A percentile compares a stretch with the other conserved stretches of the same genome.
These are phyloP conservation scores for Ambrosia artemisiifolia DNA, from an alignment of 129 eudicot genomes.

Conservation along the genomic window DNA sequence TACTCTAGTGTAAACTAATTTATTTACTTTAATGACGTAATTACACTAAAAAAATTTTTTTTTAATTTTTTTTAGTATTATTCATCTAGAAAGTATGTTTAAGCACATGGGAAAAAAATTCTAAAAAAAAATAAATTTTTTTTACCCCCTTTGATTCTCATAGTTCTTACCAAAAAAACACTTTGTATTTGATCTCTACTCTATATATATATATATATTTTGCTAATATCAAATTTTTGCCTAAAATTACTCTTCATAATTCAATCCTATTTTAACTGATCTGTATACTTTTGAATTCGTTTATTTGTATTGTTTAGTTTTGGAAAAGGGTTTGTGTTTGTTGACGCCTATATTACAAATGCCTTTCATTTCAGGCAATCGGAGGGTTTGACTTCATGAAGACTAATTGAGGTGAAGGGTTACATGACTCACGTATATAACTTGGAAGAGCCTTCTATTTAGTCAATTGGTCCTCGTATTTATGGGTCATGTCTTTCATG, in stretches of 20 bases:
- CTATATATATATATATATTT: too few relatives aligned
- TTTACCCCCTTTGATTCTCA: too few relatives aligned
- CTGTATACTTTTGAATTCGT: slow-evolving; percentile 9
- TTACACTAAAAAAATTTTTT: too few relatives aligned
- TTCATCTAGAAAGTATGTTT: too few relatives aligned
- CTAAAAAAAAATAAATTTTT: too few relatives aligned
- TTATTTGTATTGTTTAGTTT: neutral
- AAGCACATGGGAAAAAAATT: too few relatives aligned
- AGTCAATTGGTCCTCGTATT: slow-evolving; percentile 32
- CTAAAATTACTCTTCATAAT: neutral
- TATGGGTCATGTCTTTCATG: slow-evolving; percentile 38
- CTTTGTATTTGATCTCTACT: too few relatives aligned
- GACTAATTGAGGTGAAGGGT: slow-evolving; percentile 38
- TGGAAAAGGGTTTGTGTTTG: neutral
- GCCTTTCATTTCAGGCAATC: slow-evolving; percentile 64
- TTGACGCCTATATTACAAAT: too few relatives aligned
- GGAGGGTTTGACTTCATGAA: slow-evolving; percentile 88
- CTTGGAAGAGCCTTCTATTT: slow-evolving; percentile 38
- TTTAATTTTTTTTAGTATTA: too few relatives aligned
- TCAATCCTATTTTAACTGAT: neutral
- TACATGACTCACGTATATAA: slow-evolving; percentile 59
- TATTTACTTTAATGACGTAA: too few relatives aligned
- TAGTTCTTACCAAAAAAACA: too few relatives aligned
- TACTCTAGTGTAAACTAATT: too few relatives aligned
- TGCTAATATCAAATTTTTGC: neutral